Percentiles rank a stretch among this genome's conserved stretches.
Evolutionary conservation across 306 rosid species (phyloP).

Genomic region (Phaseolus lunatus): DNA sequence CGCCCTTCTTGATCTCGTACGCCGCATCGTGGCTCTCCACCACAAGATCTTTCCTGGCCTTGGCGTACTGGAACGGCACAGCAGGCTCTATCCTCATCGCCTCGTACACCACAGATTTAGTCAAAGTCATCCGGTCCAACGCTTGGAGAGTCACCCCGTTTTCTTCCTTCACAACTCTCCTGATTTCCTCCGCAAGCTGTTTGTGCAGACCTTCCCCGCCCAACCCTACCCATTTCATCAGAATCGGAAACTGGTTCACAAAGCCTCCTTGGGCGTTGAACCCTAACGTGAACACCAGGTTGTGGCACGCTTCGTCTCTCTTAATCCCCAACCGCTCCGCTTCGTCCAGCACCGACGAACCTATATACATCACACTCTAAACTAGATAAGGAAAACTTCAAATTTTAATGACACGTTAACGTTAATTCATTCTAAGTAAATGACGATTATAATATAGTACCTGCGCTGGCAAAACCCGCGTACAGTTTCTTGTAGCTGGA

Average conservation of each 20-base stretch:
- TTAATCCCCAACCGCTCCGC: slow-evolving; percentile 59
- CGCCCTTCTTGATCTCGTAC: slow-evolving; percentile 73
- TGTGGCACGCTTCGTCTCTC: slow-evolving; percentile 74
- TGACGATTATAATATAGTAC: not conserved
- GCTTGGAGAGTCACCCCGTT: slow-evolving; percentile 50
- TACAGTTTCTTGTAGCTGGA: slow-evolving; percentile 58
- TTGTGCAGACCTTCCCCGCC: slow-evolving; percentile 61
- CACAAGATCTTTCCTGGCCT: slow-evolving; percentile 70
- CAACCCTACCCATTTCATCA: slow-evolving; percentile 70
- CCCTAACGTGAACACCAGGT: slow-evolving; percentile 63
- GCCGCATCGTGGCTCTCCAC: slow-evolving; percentile 62
- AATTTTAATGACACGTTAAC: too few species aligned
- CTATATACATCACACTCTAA: slow-evolving; percentile 6
- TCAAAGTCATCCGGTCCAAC: slow-evolving; percentile 64
- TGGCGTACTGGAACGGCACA: slow-evolving; percentile 73
- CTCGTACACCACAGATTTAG: slow-evolving; percentile 72
- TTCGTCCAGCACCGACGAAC: slow-evolving; percentile 53
- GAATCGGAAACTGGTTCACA: slow-evolving; percentile 57
- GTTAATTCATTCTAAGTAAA: too few species aligned
- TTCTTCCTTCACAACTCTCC: slow-evolving; percentile 55
- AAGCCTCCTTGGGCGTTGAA: slow-evolving; percentile 80
- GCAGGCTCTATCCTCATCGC: slow-evolving; percentile 74
- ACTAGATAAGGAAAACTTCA: not conserved
- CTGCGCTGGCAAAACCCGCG: slow-evolving; percentile 39
- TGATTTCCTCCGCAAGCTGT: slow-evolving; percentile 59